phyloP scores from a whole-genome alignment of 306 rosid genomes.

The Quercus ilex region DNA sequence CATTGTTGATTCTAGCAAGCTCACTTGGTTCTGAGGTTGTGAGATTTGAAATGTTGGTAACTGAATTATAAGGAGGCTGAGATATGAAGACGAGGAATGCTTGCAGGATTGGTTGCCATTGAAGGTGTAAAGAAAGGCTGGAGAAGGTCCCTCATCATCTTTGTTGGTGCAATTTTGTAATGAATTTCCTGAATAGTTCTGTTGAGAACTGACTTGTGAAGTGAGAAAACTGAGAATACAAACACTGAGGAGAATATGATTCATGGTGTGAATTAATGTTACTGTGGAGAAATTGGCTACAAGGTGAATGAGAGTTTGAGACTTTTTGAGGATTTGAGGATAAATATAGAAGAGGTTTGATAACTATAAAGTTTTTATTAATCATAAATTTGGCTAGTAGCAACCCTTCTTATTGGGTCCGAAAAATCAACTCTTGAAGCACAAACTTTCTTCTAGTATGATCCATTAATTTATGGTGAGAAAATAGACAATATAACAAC shows the following conservation, averaged over 20 bases:
- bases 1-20: constrained; percentile 44
- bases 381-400: not conserved
- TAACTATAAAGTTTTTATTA: not conserved
- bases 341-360: not conserved
- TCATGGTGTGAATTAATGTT: constrained; percentile 12
- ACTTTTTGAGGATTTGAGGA: not conserved
- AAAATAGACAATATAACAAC: not conserved
- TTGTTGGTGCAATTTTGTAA: constrained; percentile 19
- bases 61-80: constrained; percentile 40
- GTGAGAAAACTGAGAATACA: not conserved
- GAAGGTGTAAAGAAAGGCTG: constrained; percentile 54
- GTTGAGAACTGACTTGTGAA: constrained; percentile 27
- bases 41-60: constrained; percentile 47
- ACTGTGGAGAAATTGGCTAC: not conserved
- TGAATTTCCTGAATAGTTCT: constrained; percentile 38
- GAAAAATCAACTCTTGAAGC: too few relatives aligned
- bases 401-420: not conserved
- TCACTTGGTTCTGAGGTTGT: constrained; percentile 42
- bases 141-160: constrained; percentile 36
- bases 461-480: not conserved
- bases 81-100: constrained; percentile 60
- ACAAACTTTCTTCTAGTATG: not conserved
- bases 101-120: constrained; percentile 42
- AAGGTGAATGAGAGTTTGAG: constrained; percentile 1
- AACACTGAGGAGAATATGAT: constrained; percentile 9